These are phyloP conservation scores for Neonectria punicea DNA, from an alignment of 2,329 filamentous ascomycete genomes.

Conservation along the genomic window DNA sequence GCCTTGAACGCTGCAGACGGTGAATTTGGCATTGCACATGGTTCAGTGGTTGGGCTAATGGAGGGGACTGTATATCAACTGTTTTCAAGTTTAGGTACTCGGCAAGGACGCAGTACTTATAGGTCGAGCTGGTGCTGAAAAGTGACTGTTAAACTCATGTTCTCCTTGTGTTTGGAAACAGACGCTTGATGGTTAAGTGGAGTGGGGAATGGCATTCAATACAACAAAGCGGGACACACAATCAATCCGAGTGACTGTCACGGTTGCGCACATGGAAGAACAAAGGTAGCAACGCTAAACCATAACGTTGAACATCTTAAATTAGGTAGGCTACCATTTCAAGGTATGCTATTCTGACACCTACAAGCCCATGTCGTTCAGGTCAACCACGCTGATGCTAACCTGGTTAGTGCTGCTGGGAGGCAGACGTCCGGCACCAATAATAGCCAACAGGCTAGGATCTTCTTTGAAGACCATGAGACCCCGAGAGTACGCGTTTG, in stretches of 20 bases:
- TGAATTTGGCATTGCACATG: neutral
- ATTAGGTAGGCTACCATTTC: no score
- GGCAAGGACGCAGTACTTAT: neutral
- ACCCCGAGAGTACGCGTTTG: constrained; percentile 50
- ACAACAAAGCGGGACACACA: neutral
- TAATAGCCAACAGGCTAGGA: constrained; percentile 52
- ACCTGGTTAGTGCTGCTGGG: constrained; percentile 58
- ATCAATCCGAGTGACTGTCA: neutral
- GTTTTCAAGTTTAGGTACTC: neutral
- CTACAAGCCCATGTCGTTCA: constrained; percentile 13
- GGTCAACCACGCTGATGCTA: constrained; percentile 48
- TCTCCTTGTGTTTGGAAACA: neutral
- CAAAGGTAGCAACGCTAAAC: neutral
- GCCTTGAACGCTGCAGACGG: neutral
- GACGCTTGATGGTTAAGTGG: neutral
- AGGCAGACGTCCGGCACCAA: constrained; percentile 56
- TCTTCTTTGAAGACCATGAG: constrained; percentile 50
- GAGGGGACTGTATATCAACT: no score
- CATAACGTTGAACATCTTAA: no score
- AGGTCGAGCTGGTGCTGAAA: neutral
- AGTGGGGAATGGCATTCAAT: no score
- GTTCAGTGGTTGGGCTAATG: no score
- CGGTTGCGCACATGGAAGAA: neutral
- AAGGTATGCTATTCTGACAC: neutral
- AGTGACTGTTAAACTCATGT: no score